phyloP scores from a whole-genome alignment of 352 stramenopile genomes.

The Phytophthora pisi region DNA sequence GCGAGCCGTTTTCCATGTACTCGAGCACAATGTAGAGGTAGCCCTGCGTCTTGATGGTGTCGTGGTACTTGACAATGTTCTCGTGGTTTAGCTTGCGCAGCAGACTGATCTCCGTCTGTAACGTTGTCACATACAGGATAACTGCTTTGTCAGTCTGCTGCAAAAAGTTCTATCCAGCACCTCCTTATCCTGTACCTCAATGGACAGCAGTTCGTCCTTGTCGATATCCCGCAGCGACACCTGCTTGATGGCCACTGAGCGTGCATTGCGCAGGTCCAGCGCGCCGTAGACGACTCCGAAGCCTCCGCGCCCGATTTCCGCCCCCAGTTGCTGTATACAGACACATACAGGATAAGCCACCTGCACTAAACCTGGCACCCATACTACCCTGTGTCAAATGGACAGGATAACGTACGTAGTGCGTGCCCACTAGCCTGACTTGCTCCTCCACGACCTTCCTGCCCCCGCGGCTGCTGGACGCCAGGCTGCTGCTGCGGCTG shows the following conservation, averaged over 20 bases:
- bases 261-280: slow-evolving; percentile 81
- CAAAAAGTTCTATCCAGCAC: not conserved
- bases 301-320: slow-evolving; percentile 91
- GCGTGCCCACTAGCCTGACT: slow-evolving; percentile 73
- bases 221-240: slow-evolving; percentile 85
- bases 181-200: slow-evolving; percentile 53
- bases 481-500: slow-evolving; percentile 19
- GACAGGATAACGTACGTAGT: slow-evolving; percentile 55
- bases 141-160: not conserved
- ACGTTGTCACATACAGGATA: not conserved
- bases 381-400: not conserved
- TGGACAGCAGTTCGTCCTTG: slow-evolving; percentile 82
- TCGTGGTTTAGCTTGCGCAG: slow-evolving; percentile 93
- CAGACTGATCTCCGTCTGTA: slow-evolving; percentile 90
- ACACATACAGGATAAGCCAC: slow-evolving; percentile 11
- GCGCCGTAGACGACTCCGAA: slow-evolving; percentile 92
- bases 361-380: not conserved
- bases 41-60: slow-evolving; percentile 90
- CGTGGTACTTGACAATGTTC: slow-evolving; percentile 96
- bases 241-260: slow-evolving; percentile 89
- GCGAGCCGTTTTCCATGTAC: slow-evolving; percentile 95
- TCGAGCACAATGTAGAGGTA: slow-evolving; percentile 89
- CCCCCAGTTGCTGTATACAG: slow-evolving; percentile 80
- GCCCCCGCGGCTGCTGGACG: slow-evolving; percentile 24
- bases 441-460: slow-evolving; percentile 51